phyloP scores from a whole-genome alignment of 176 grass and related monocot species.

The Guadua angustifolia region DNA sequence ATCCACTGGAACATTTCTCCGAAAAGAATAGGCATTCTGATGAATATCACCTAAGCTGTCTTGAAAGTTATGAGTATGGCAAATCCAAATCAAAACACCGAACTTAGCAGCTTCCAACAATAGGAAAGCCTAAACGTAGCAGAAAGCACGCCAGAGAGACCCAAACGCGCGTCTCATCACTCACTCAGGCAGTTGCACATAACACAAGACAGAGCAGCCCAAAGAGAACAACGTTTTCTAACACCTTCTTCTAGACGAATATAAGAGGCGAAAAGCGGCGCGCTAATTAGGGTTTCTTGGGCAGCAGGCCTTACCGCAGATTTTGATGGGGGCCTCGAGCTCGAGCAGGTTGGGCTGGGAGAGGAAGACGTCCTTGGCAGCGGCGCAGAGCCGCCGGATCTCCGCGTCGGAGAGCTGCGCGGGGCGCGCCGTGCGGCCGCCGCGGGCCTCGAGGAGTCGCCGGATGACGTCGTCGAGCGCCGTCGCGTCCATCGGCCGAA shows the following conservation, averaged over 20 bases:
- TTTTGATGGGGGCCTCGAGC: constrained; percentile 93
- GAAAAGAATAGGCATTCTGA: background rate
- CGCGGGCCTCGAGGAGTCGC: constrained; percentile 68
- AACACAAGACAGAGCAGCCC: background rate
- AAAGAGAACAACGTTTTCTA: background rate
- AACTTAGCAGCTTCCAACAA: background rate
- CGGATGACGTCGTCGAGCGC: constrained; percentile 71
- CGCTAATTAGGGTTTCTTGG: background rate
- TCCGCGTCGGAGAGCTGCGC: constrained; percentile 76
- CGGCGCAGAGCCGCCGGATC: constrained; percentile 73
- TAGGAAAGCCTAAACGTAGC: background rate
- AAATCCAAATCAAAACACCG: background rate
- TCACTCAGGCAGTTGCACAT: background rate
- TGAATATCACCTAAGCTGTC: background rate
- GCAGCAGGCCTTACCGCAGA: constrained; percentile 60
- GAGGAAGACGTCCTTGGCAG: constrained; percentile 83
- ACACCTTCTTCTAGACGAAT: background rate
- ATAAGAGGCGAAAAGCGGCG: background rate
- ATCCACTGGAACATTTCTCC: background rate
- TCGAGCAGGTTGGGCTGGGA: constrained; percentile 83
- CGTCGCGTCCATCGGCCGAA: constrained; percentile 55
- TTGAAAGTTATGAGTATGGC: background rate
- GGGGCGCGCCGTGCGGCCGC: constrained; percentile 60
- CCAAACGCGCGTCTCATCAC: background rate
- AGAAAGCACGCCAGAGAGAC: background rate